These are phyloP conservation scores for Posidonia oceanica DNA, from an alignment of 116 monocot genomes.

Conservation along the genomic window DNA sequence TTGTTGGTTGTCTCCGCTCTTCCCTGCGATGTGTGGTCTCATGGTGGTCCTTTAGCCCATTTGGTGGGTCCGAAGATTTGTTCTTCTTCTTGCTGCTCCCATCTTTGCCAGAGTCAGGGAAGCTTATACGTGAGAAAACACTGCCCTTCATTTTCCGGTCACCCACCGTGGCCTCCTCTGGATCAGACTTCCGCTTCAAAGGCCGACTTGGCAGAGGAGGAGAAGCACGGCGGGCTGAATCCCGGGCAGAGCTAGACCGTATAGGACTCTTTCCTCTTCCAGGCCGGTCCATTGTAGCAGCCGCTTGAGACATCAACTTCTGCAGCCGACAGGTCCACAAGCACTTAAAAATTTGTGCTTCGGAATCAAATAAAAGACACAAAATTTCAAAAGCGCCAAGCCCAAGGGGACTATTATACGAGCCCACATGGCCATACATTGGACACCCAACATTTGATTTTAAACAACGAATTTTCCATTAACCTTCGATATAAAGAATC, in stretches of 20 bases:
- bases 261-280: constrained; percentile 11
- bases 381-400: background rate
- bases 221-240: constrained; percentile 7
- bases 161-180: background rate
- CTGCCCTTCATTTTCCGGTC: constrained; percentile 70
- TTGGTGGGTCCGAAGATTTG: constrained; percentile 15
- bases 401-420: background rate
- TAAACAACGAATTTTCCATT: too few relatives aligned
- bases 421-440: too few relatives aligned
- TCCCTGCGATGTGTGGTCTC: constrained; percentile 6
- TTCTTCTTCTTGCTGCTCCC: constrained; percentile 26
- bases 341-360: background rate
- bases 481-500: too few relatives aligned
- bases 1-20: background rate
- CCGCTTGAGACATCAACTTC: constrained; percentile 23
- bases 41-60: constrained; percentile 36
- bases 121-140: constrained; percentile 96
- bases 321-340: constrained; percentile 16
- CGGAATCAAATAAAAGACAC: background rate
- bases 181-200: constrained; percentile 24
- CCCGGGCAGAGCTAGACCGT: constrained; percentile 8
- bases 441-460: too few relatives aligned
- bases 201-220: constrained; percentile 10
- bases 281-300: constrained; percentile 11
- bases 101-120: constrained; percentile 30